Base-by-base conservation (phyloP, 805 yeast species). In the Pichia deserticola region DNA sequence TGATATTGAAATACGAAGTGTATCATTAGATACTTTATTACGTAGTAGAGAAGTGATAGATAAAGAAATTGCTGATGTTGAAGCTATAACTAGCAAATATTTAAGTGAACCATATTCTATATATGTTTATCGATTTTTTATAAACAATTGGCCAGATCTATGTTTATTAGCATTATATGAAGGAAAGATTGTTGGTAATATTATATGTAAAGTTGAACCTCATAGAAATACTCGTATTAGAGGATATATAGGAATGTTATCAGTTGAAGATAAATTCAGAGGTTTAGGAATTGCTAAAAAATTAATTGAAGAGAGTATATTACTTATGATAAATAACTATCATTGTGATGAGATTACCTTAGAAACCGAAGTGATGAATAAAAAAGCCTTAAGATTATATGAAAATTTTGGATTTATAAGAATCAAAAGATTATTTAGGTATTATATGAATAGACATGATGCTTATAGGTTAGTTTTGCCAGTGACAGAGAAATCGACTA, bases 181-280 rank as follows among this genome's bases (percentile, higher is more conserved):
- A 3, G 60, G 52, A 7, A 54, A 52, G 33, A 74, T 84, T 3
- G 72, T 90, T n/a, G 99, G 97, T 4, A 87, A 85, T 37, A 82
- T 92, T 7, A 86, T 93, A 7, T 82, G 95, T 47, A 88, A 89
- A 59, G 78, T 82, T 11, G 95, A 86, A 54, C 71, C 77, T 1
- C 97, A 92, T 66, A 74, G 92, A 51, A 74, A 76, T 27, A 82
- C 79, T 10, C 73, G 96, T 52, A 62, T 74, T 57, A 74, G 99
- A 52, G 99, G 99, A 0, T 93, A 93, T 61, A 90, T 93, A 32
- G 99, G 97, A 2, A 93, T 93, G 99, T 69, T 93, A 48, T 96
- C 95, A 0, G 95, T 92, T 11, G 82, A 82, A 45, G 79, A 81
- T 37, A 62, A 67, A 13, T 82, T 75, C 62, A 71, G 99, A 49